Base-by-base conservation (phyloP, 2,329 filamentous ascomycete species). In the Stemphylium vesicarium region DNA sequence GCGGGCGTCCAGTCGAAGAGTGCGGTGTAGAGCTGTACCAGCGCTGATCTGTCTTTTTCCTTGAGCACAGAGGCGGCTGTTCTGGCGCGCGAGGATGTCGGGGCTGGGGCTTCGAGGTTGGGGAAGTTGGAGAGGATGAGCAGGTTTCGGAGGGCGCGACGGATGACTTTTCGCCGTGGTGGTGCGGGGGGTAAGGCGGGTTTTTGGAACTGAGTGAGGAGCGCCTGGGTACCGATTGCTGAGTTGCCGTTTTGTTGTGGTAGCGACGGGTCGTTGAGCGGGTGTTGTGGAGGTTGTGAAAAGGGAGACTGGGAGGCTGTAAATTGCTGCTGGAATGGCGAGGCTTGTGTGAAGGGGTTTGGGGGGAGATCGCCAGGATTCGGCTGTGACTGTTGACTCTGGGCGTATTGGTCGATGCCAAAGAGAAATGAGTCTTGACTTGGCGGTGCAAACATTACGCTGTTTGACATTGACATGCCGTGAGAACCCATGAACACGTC, bases 121-220 rank as follows among this genome's bases (percentile, higher is more conserved):
- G 74, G 66, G 54, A 72, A 72, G 8, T 77, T 75, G 9, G 74
- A 79, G 10, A 90, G 79, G 47, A 85, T 83, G 5, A 87, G 77
- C 9, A 87, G 78, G 48, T 84, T 84, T 26, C 85, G 81, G 15
- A 82, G 81, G 9, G 82, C 82, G 26, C 84, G 74, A 65, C 80
- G 81, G 57, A 81, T 78, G 12, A 78, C 65, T 50, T 69, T 74
- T 32, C 63, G 65, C 10, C 65, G 64, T 1, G 64, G 66, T n/a
- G 64, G 70, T 5, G 56, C 43, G 8, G 65, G 65, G 4, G 60
- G 63, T 9, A 57, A 15, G 29, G 63, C 53, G 4, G 55, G 65
- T 10, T 53, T 57, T 50, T 69, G 70, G 36, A 65, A 64, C 36
- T 65, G 63, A 8, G 65, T 47, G 29, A 69, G 62, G 9, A 70